Percentiles rank a stretch among this genome's conserved stretches.
Conservation (phyloP, 2,329 filamentous ascomycete species). For the Aspergillus phoenicis region DNA sequence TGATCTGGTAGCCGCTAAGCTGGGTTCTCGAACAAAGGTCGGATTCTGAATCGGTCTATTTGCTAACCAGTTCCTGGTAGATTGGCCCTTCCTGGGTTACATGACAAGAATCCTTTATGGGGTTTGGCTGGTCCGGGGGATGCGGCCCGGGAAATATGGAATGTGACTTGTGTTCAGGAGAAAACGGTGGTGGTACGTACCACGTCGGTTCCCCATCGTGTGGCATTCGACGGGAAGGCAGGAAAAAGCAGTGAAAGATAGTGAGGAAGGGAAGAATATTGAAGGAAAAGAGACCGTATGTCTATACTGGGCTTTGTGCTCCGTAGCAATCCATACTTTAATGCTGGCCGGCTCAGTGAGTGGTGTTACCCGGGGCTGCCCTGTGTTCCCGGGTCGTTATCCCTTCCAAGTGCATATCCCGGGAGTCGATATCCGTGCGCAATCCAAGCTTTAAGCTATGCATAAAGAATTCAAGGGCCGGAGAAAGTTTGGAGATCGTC, state of each 20-base stretch:
- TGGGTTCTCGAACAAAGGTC: conserved; percentile 17
- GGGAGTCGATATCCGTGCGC: conserved; percentile 23
- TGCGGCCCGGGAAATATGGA: conserved; percentile 21
- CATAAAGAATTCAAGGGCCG: conserved; percentile 13
- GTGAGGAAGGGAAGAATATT: not conserved
- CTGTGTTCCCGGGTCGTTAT: not conserved
- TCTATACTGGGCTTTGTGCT: too few relatives aligned
- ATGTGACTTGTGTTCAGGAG: conserved; percentile 23
- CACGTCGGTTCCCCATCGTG: not conserved
- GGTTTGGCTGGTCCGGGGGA: conserved; percentile 15
- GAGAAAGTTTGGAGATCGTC: conserved; percentile 2
- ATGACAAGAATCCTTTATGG: conserved; percentile 13
- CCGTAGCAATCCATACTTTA: too few relatives aligned
- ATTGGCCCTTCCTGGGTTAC: conserved; percentile 5
- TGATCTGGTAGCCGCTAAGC: conserved; percentile 17
- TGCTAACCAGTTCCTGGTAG: conserved; percentile 12
- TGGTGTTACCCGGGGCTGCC: too few relatives aligned
- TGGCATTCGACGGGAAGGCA: not conserved
- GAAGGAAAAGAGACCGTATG: not conserved
- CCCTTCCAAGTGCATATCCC: conserved; percentile 10
- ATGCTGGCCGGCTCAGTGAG: too few relatives aligned
- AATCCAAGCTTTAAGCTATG: conserved; percentile 21
- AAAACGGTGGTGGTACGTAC: conserved; percentile 3
- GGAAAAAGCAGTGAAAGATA: not conserved
- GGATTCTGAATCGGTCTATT: conserved; percentile 20